Evolutionary conservation across 2,329 filamentous ascomycete genomes (phyloP).

Genomic region (Lecanoromycetidae sp.): DNA sequence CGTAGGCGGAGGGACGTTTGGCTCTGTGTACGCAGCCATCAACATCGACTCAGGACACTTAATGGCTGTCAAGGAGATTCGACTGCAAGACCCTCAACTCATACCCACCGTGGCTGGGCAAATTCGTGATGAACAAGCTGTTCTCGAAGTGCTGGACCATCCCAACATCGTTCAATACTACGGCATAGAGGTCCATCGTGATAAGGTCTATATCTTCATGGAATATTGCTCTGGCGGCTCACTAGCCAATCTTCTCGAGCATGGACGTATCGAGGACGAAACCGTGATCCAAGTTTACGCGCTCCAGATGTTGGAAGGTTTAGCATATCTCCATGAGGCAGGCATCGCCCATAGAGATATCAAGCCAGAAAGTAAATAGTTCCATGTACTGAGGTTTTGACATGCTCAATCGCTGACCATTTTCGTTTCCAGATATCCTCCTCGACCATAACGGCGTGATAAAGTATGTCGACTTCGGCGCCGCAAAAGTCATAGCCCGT

Average conservation of each 20-base stretch:
- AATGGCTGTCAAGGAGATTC: slow-evolving; percentile 98
- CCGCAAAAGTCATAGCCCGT: slow-evolving; percentile 89
- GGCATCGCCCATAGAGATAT: slow-evolving; percentile 93
- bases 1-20: slow-evolving; percentile 91
- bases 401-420: slow-evolving; percentile 10
- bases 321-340: slow-evolving; percentile 85
- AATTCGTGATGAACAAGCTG: slow-evolving; percentile 94
- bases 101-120: slow-evolving; percentile 89
- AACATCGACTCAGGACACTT: slow-evolving; percentile 91
- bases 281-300: slow-evolving; percentile 96
- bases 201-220: slow-evolving; percentile 99
- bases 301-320: slow-evolving; percentile 81
- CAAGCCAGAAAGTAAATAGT: slow-evolving; percentile 80
- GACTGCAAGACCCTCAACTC: slow-evolving; percentile 87
- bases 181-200: slow-evolving; percentile 92
- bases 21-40: slow-evolving; percentile 93
- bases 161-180: slow-evolving; percentile 97
- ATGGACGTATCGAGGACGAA: slow-evolving; percentile 94
- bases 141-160: slow-evolving; percentile 88
- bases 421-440: slow-evolving; percentile 56
- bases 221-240: slow-evolving; percentile 96
- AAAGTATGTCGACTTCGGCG: slow-evolving; percentile 98
- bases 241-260: slow-evolving; percentile 76
- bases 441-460: slow-evolving; percentile 96
- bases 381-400: neutral